Base-by-base conservation (phyloP, 2,329 filamentous ascomycete genomes). In the Pochonia chlamydosporia region DNA sequence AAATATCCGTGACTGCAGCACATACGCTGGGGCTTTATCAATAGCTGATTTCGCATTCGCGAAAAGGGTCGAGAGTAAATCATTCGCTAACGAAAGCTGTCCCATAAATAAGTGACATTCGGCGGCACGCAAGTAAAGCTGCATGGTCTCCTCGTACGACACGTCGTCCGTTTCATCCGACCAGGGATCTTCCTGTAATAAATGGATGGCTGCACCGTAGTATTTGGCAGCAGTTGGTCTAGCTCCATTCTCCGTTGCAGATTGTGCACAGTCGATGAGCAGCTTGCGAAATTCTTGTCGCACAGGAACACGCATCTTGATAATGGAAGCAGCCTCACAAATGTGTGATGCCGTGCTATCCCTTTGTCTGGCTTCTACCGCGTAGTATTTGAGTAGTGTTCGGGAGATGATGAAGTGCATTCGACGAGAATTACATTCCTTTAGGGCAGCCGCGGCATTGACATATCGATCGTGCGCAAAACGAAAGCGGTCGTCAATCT, bases 401-500 rank as follows among this genome's bases (percentile, higher is more conserved):
- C 89, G 84, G 0, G 88, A 86, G 57, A 96, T 89, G 40, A 90
- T 82, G 57, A 91, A 96, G 65, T 96, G 90, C 91, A 96, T 96
- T 56, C 87, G 86, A 18, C 78, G 72, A 20, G 78, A 70, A 47
- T 86, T 82, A 58, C 80, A 82, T 60, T 91, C 83, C 52, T 79
- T 81, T 44, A 96, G 70, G 5, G 79, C 76, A 13, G 79, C 73
- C 5, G 89, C 83, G 14, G 88, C 89, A 60, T 87, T 82, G 43
- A 90, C 77, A 58, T 95, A 95, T 44, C 91, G 81, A 63, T 96
- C 91, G 63, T 96, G 91, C 28, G 85, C 83, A 63, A 96, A 96
- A 28, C 83, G 82, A 64, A 96, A 96, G 35, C 83, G 79, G 63
- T 96, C 89, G 58, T 96, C 92, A 2, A 84, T 83, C 52, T 93